Base-by-base conservation (phyloP, 768 basidiomycete genomes). In the Amanita exitialis region DNA sequence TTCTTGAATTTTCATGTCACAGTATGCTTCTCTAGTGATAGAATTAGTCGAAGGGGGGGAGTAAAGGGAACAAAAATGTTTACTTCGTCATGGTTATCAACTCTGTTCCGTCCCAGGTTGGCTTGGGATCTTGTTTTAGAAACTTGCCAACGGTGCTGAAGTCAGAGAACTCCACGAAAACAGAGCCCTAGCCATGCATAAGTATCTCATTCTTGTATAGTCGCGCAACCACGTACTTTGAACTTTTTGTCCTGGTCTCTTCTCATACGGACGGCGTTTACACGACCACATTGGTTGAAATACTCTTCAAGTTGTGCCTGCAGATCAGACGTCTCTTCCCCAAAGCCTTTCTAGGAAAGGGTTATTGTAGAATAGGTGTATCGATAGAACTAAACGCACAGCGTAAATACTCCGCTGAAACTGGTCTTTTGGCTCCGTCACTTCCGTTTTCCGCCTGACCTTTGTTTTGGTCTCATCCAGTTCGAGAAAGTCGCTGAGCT, bases 1-100 rank as follows among this genome's bases (percentile, higher is more conserved):
- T 68, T 95, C 90, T 64, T 90, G 85, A 66, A 93, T 87, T 69
- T 96, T 97, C 92, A 93, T 93, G 57, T 90, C 82, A 59, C 91
- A 91, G 64, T 96, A 96, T 6, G 73, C 87, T 56, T 82, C 83
- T 61, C 89, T 91, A 15, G 34, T 53, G 48, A 47, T 5, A 30
- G 4, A 4, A 27, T 20, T 30, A 21, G 18, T 25, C 8, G 3
- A 10, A 28, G 21, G 27, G 35, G 30, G 18, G 30, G 44, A 37
- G 21, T 8, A 25, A 28, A n/a, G 30, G 16, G 23, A 35, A 45
- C 8, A 4, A 35, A 37, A 30, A 44, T 15, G 66, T 80, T 51
- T 58, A 90, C 86, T 98, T 98, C 57, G 86, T 76, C 93, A 95
- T 95, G 64, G 77, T 80, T 43, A 87, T 62, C 30, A 97, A 72